phyloP scores from a whole-genome alignment of 2,329 filamentous ascomycete genomes.

The Diaporthe citriasiana region DNA sequence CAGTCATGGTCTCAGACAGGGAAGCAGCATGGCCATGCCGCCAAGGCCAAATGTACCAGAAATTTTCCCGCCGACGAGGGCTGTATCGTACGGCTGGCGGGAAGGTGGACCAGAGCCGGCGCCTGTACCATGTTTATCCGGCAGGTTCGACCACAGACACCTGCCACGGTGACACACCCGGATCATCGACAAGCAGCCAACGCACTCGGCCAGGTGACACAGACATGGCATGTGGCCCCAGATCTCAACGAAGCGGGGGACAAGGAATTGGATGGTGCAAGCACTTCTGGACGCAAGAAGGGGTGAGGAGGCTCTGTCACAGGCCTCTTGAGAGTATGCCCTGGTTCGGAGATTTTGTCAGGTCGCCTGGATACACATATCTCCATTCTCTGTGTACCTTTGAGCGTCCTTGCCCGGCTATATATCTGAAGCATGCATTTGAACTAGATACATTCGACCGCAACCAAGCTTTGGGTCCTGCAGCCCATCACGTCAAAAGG shows the following conservation, averaged over 20 bases:
- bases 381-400: background rate
- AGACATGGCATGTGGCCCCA: background rate
- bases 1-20: background rate
- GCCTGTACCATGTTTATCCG: slow-evolving; percentile 5
- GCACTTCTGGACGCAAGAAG: too few relatives aligned
- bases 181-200: background rate
- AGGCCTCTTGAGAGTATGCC: background rate
- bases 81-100: slow-evolving; percentile 2
- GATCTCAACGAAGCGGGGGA: background rate
- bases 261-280: background rate
- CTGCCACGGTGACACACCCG: background rate
- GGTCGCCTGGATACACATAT: background rate
- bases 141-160: slow-evolving; percentile 2
- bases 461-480: background rate
- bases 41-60: background rate
- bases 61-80: background rate
- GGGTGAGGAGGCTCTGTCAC: background rate
- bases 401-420: background rate
- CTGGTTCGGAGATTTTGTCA: background rate
- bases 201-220: slow-evolving; percentile 18
- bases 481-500: background rate
- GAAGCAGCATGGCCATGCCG: background rate
- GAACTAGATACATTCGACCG: background rate
- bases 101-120: background rate
- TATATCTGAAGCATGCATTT: background rate